Percentiles rank a stretch among this genome's conserved stretches.
phyloP scores from a whole-genome alignment of 2,329 filamentous ascomycete species.

The Hymenoscyphus occultus region DNA sequence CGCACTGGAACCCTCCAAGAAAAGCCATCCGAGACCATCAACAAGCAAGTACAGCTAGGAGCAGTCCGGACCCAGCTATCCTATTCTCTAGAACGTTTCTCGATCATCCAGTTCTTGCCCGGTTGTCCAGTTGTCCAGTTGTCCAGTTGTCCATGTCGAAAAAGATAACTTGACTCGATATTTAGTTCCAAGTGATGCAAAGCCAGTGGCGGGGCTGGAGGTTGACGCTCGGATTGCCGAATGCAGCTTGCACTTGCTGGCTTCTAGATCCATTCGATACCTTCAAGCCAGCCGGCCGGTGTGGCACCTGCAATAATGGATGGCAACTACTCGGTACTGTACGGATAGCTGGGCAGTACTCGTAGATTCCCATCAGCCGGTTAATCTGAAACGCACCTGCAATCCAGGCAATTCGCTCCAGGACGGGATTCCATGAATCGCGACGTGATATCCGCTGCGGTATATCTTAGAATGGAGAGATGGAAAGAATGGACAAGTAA shows the following conservation, averaged over 20 bases:
- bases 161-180: background rate
- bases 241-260: background rate
- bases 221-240: background rate
- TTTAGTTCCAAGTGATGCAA: too few relatives aligned
- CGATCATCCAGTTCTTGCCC: background rate
- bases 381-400: background rate
- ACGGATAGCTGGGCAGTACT: too few relatives aligned
- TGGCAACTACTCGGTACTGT: background rate
- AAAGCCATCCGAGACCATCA: background rate
- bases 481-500: too few relatives aligned
- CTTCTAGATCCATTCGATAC: slow-evolving; percentile 2
- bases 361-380: background rate
- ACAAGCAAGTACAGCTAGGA: background rate
- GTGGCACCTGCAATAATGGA: background rate
- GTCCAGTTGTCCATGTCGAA: background rate
- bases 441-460: too few relatives aligned
- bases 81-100: background rate
- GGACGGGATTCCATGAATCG: background rate
- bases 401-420: background rate
- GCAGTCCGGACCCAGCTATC: background rate
- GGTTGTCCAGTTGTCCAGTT: background rate
- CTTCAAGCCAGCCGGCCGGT: background rate
- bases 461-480: too few relatives aligned
- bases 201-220: background rate
- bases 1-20: background rate